phyloP scores from a whole-genome alignment of 805 yeast species.

The Candida adriatica region DNA sequence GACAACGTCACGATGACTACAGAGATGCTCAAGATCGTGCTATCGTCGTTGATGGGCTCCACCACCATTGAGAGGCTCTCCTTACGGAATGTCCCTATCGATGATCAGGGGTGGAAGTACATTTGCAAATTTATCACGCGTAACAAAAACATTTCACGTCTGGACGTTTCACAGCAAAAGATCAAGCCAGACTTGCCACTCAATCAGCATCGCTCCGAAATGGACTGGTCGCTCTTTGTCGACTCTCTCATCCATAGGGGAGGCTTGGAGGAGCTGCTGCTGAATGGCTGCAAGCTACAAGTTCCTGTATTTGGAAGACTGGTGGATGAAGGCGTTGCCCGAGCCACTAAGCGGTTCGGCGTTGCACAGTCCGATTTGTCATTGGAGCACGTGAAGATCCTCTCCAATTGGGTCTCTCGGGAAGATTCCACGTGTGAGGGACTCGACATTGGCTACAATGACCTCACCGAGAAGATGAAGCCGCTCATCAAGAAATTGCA shows the following conservation, averaged over 20 bases:
- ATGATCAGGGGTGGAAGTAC: conserved; percentile 67
- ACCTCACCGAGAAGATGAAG: conserved; percentile 33
- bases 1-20: conserved; percentile 73
- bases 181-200: conserved; percentile 29
- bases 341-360: conserved; percentile 57
- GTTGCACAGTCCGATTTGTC: conserved; percentile 67
- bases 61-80: conserved; percentile 64
- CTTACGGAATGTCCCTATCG: conserved; percentile 70
- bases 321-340: conserved; percentile 47
- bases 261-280: conserved; percentile 71
- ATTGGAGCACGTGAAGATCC: conserved; percentile 46
- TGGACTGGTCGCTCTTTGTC: conserved; percentile 78
- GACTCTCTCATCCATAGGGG: conserved; percentile 63
- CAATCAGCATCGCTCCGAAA: conserved; percentile 50
- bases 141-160: conserved; percentile 47
- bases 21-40: conserved; percentile 70
- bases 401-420: conserved; percentile 52
- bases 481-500: conserved; percentile 19
- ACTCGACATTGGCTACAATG: conserved; percentile 80
- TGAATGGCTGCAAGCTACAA: conserved; percentile 73
- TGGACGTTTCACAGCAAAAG: conserved; percentile 67
- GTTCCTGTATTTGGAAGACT: conserved; percentile 47
- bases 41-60: conserved; percentile 63
- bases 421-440: conserved; percentile 46
- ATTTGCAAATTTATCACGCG: conserved; percentile 69